Evolutionary conservation across 805 yeast species (phyloP), one percentile per base, ranked within the genome.

Genomic region (Pichia rugopelliculosa): DNA sequence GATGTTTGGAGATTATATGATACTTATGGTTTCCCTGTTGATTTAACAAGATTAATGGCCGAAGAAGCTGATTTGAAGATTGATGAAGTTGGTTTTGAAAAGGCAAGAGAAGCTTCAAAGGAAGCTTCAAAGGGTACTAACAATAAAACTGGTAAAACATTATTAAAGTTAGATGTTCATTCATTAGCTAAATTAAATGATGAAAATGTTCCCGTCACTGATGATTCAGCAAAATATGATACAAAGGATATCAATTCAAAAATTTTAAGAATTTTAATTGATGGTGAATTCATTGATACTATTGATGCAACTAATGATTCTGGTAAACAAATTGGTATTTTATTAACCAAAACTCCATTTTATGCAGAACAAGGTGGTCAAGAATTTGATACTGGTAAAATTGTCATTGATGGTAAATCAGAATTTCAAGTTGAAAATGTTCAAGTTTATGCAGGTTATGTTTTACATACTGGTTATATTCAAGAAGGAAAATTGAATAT

Each of bases 291-390:
- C 56, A 80, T 79, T 44, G 70, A 75, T 40, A 56, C 72, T 10
- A 67, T 75, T 27, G 41, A 26, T 20, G 26, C 38, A 3, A 73
- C 69, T 33, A 33, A 56, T 17, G 48, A 61, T 5, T 64, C 71
- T 24, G 62, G 57, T 27, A 71, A 70, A 51, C 88, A 86, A 64
- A 69, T 75, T 56, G 99, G 99, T 65, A 68, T 93, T 45, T 65
- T 93, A 43, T 74, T 93, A 50, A 95, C 93, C 65, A 84, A 80
- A 66, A 87, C 98, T 23, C 93, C 95, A 66, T 88, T 93, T 70
- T 93, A 93, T 63, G 98, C 99, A 44, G 99, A 93, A 72, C 95
- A 87, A 70, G 99, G 99, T 80, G 99, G 99, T 62, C 99, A 93
- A 75, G 97, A 89, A 68, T 84, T 76, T 62, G 99, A 93, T 66